phyloP scores from a whole-genome alignment of 176 grass and related monocot genomes.

The Dendrocalamus sinicus region DNA sequence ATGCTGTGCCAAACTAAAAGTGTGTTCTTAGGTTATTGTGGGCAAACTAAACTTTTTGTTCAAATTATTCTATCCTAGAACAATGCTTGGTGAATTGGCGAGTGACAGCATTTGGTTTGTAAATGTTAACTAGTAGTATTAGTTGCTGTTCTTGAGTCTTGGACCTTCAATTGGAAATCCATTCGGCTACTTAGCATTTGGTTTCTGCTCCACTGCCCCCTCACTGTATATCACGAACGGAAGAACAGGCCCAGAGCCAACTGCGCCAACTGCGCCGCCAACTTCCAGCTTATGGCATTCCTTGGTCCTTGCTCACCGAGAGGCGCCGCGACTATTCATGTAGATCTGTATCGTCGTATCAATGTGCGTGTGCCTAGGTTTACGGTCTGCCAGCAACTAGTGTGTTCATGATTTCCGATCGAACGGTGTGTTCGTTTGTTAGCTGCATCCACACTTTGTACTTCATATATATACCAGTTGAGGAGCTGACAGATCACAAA shows the following conservation, averaged over 20 bases:
- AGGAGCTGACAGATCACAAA: no score
- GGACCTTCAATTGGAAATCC: not conserved
- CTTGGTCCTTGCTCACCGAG: not conserved
- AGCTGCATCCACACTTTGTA: no score
- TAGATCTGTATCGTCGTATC: no score
- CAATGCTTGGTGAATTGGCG: not conserved
- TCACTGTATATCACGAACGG: not conserved
- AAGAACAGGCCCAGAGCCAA: not conserved
- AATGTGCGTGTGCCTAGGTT: no score
- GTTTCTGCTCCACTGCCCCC: not conserved
- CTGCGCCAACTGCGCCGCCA: slow-evolving; percentile 76
- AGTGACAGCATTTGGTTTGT: not conserved
- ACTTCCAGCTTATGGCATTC: not conserved
- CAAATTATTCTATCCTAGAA: not conserved
- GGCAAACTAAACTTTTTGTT: not conserved
- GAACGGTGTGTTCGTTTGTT: not conserved
- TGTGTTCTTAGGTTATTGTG: not conserved
- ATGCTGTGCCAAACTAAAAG: not conserved
- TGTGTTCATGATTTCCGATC: not conserved
- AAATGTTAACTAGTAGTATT: not conserved
- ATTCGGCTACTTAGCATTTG: not conserved
- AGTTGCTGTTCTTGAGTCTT: not conserved
- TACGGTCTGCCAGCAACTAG: no score
- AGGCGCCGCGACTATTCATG: not conserved
- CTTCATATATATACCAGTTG: no score